A percentile compares a stretch with the other conserved stretches of the same genome.
phyloP scores from a whole-genome alignment of 225 moss, liverwort and hornwort genomes.

The Antitrichia curtipendula region DNA sequence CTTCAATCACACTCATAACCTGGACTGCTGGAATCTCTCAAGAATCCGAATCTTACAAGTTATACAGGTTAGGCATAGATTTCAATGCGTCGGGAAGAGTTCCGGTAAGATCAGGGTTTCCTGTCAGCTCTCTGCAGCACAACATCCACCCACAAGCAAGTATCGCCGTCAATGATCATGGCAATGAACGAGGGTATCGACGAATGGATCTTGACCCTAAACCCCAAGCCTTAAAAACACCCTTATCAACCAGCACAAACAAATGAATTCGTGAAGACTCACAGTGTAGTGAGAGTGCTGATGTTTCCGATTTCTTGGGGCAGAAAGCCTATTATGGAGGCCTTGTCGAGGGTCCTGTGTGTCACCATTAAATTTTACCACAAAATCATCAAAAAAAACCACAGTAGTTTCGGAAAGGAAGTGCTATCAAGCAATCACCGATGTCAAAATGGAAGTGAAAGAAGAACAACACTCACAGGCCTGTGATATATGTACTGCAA shows the following conservation, averaged over 20 bases:
- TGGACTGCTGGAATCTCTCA: too few relatives aligned
- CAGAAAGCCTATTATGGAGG: neutral
- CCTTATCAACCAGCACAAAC: neutral
- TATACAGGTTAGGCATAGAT: too few relatives aligned
- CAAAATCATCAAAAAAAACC: rapidly evolving
- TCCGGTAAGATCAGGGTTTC: neutral
- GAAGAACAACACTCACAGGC: neutral
- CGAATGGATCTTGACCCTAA: neutral
- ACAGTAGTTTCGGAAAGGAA: neutral
- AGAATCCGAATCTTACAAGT: too few relatives aligned
- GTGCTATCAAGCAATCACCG: neutral
- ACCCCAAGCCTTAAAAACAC: too few relatives aligned
- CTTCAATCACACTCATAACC: too few relatives aligned
- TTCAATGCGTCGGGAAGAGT: too few relatives aligned
- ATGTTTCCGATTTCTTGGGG: neutral
- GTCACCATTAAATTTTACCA: neutral
- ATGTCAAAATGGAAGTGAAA: neutral
- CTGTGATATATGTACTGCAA: neutral
- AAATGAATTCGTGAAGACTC: neutral
- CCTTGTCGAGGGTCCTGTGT: neutral
- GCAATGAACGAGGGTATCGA: neutral
- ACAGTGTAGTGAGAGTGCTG: neutral
- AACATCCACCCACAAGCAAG: neutral
- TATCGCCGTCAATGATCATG: neutral
- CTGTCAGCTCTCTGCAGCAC: neutral